Evolutionary conservation across 2,329 filamentous ascomycete species (phyloP).

Genomic region (Madurella mycetomatis): DNA sequence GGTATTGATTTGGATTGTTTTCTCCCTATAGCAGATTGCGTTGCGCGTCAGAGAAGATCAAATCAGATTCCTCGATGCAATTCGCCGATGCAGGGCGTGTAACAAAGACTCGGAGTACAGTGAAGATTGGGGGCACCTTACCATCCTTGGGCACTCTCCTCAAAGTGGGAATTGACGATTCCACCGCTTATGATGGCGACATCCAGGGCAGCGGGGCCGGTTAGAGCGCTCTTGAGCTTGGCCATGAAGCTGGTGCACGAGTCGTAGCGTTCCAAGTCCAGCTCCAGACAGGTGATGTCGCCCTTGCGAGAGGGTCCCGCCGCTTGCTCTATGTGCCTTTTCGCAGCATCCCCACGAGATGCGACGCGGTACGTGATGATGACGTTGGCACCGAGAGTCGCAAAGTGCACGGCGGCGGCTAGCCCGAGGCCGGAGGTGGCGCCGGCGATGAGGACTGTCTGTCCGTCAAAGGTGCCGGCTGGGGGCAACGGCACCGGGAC

Average conservation of each 20-base stretch:
- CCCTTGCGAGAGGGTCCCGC: not conserved
- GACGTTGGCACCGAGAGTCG: constrained; percentile 1
- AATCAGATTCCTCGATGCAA: no score
- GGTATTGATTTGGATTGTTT: not conserved
- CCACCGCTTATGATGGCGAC: no score
- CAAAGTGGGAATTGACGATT: no score
- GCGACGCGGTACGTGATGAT: not conserved
- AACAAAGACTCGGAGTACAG: no score
- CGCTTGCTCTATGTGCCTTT: not conserved
- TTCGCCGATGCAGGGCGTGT: no score
- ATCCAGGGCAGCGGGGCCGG: not conserved
- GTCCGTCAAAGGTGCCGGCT: constrained; percentile 1
- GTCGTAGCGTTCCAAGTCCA: not conserved
- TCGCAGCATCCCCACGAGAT: not conserved
- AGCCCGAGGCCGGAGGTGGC: not conserved
- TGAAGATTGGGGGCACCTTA: no score
- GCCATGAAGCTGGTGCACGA: not conserved
- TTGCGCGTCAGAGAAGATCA: no score
- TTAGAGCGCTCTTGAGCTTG: not conserved
- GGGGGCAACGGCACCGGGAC: not conserved
- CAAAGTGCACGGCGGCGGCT: constrained; percentile 3
- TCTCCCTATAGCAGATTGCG: no score
- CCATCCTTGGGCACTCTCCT: no score
- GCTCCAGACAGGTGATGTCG: not conserved
- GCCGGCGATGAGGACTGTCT: constrained; percentile 2